Base-by-base conservation (phyloP, 2,329 filamentous ascomycete genomes). In the Thelonectria olida region DNA sequence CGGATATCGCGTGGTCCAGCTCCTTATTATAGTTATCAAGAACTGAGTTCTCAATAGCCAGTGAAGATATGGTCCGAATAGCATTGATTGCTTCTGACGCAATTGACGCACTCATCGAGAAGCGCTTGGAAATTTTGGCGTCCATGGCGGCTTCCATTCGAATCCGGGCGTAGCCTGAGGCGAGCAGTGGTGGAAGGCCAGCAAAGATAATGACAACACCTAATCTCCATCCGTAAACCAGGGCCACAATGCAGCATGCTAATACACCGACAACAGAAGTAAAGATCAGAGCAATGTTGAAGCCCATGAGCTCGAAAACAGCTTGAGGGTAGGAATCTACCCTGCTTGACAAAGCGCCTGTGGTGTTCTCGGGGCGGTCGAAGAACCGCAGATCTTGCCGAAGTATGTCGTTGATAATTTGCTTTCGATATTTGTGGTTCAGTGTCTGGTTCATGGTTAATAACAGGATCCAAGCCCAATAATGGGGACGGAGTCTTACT, bases 171-270 rank as follows among this genome's bases (percentile, higher is more conserved):
- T 67, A 78, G 5, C 78, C 77, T 8, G 72, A 65, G 6, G 67
- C 58, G 2, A 78, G 39, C 36, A 79, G 66, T 1, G 74, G 71
- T 1, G 78, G 75, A 2, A 80, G 56, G 0, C 76, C 74, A 1
- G 67, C 81, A 45, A 80, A 76, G 9, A 83, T 75, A 13, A 80
- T 75, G 1, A 83, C 80, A 1, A 85, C 67, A 0, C 80, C 81
- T 5, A 85, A 69, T 48, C 80, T 83, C 81, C 81, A 85, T 5
- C 75, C 76, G 52, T 75, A 73, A 0, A 69, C 78, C 7, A 85
- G 70, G 0, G 77, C 76, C 0, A 85, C 66, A 8, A 82, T 72
- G 39, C 71, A 72, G 50, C 74, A 78, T 1, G 75, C 69, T 4
- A 74, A 53, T 5, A 81, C 64, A 19, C 75, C 78, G 34, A 80